Evolutionary conservation across 257 asterid species (phyloP).

Genomic region (Jacaranda mimosifolia): DNA sequence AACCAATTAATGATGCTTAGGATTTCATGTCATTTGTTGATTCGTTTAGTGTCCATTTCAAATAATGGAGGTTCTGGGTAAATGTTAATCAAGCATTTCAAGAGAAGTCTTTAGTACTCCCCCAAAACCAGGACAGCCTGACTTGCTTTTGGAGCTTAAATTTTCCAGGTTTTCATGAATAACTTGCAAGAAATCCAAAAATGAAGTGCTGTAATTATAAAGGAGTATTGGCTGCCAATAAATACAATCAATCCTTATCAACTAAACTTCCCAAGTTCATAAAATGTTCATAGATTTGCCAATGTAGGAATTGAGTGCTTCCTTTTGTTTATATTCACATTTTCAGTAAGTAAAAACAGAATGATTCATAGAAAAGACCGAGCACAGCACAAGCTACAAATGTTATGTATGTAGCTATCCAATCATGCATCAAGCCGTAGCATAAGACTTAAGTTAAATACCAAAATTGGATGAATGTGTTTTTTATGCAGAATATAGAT

Average conservation of each 20-base stretch:
- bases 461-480: no score
- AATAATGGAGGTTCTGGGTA: neutral
- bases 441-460: no score
- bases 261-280: conserved; percentile 3
- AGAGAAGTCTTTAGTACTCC: no score
- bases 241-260: neutral
- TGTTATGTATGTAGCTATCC: no score
- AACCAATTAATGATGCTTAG: neutral
- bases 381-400: no score
- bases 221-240: neutral
- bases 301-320: no score
- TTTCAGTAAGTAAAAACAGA: no score
- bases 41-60: conserved; percentile 13
- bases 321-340: no score
- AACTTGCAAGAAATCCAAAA: neutral
- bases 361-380: no score
- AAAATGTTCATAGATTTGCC: neutral
- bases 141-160: conserved; percentile 15
- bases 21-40: neutral
- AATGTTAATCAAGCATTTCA: no score
- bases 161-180: neutral
- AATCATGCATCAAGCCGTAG: no score
- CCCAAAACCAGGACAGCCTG: neutral
- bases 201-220: neutral
- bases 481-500: no score